Percentiles rank a stretch among this genome's conserved stretches.
Conservation (phyloP, 1,284 basidiomycete species). For the Austroboletus novae-zelandiae region DNA sequence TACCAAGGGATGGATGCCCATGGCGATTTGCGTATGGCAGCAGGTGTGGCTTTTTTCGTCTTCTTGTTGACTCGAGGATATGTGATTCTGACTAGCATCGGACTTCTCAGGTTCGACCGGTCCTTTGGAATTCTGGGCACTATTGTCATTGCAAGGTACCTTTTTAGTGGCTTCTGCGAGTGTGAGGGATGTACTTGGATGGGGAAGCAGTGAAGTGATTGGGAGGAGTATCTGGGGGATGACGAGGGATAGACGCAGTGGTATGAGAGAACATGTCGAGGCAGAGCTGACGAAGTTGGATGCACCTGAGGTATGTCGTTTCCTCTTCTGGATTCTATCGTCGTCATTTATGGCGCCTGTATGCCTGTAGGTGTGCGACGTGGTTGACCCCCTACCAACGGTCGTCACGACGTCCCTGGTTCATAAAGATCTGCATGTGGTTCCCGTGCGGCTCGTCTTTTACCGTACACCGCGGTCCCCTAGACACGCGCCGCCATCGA, state of each 20-base stretch:
- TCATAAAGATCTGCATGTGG: conserved; percentile 18
- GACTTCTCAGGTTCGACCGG: conserved; percentile 13
- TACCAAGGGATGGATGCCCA: conserved; percentile 1
- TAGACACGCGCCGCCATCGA: not conserved
- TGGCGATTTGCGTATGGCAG: not conserved
- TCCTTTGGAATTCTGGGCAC: conserved; percentile 56
- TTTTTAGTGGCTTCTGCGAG: conserved; percentile 52
- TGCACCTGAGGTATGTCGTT: conserved; percentile 18
- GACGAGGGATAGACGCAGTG: conserved; percentile 27
- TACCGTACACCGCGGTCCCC: conserved; percentile 21
- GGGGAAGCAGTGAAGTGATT: conserved; percentile 67
- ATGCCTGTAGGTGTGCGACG: conserved; percentile 6
- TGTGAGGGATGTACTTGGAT: conserved; percentile 58
- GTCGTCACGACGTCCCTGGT: conserved; percentile 24
- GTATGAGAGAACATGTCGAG: conserved; percentile 19
- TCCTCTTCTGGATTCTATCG: not conserved
- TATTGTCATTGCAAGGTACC: conserved; percentile 48
- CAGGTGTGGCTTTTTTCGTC: conserved; percentile 12
- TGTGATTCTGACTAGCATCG: not conserved
- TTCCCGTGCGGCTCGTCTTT: conserved; percentile 29
- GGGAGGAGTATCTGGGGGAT: conserved; percentile 63
- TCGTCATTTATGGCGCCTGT: not conserved
- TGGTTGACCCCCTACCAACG: conserved; percentile 16
- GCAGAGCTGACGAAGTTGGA: conserved; percentile 21
- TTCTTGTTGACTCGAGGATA: not conserved